phyloP scores from a whole-genome alignment of 177 flowering plant genomes.

The Tripterygium wilfordii region DNA sequence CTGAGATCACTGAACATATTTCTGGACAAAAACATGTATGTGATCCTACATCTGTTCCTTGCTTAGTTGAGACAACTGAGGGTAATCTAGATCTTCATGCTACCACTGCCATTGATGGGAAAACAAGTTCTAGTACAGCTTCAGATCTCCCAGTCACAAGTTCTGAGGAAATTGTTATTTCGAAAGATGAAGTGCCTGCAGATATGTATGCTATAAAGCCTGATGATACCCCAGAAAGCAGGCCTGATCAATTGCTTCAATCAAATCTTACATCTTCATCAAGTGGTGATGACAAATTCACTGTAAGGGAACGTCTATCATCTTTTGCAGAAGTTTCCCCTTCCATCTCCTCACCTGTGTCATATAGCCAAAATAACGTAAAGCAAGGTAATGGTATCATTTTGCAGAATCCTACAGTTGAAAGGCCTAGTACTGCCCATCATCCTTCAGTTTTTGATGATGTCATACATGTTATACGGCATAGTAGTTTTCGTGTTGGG shows the following conservation, averaged over 20 bases:
- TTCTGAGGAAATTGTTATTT: slow-evolving; percentile 23
- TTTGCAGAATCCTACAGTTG: slow-evolving; percentile 27
- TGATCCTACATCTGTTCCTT: slow-evolving; percentile 17
- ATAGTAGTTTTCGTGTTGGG: slow-evolving; percentile 84
- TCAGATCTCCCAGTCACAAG: slow-evolving; percentile 17
- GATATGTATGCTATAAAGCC: slow-evolving; percentile 19
- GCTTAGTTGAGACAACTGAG: slow-evolving; percentile 24
- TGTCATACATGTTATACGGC: slow-evolving; percentile 84
- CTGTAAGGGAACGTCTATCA: slow-evolving; percentile 50
- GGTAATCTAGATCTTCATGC: slow-evolving; percentile 22
- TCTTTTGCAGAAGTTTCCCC: slow-evolving; percentile 35
- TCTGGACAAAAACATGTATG: slow-evolving; percentile 20
- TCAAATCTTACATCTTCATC: slow-evolving; percentile 22
- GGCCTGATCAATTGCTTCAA: slow-evolving; percentile 14
- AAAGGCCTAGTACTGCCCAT: slow-evolving; percentile 35
- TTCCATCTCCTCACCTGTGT: slow-evolving; percentile 14
- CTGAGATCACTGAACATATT: slow-evolving; percentile 22
- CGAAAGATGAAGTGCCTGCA: slow-evolving; percentile 23
- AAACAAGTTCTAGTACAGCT: slow-evolving; percentile 19
- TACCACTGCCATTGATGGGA: slow-evolving; percentile 17
- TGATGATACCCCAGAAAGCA: slow-evolving; percentile 16
- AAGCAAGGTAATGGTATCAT: slow-evolving; percentile 29
- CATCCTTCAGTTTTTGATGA: slow-evolving; percentile 69
- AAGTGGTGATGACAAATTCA: slow-evolving; percentile 58
- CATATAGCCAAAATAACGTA: slow-evolving; percentile 29